Evolutionary conservation across 1,284 basidiomycete species (phyloP), one percentile per base, ranked within the genome.

Genomic region (Thecaphora thlaspeos): DNA sequence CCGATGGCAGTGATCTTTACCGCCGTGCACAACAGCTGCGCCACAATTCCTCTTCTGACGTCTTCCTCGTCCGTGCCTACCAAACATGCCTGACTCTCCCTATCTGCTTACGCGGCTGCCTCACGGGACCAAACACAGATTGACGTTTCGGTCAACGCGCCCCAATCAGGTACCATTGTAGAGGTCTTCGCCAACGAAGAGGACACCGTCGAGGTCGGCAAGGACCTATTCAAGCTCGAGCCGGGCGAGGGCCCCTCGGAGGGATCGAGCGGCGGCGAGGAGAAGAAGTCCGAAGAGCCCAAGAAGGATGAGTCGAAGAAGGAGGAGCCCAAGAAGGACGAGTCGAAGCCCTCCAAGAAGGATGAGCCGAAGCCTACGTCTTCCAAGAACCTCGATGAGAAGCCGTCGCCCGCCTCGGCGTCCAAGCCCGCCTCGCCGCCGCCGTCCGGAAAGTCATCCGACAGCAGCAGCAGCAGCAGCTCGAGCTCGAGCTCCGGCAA

Each of bases 91-190:
- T n/a, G n/a, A n/a, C n/a, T 34, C 17, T 34, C 32, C 32, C 32
- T 10, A 17, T 34, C 10, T 34, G 32, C 32, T 34, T 10, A 34
- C n/a, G n/a, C n/a, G n/a, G n/a, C n/a, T n/a, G n/a, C n/a, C n/a
- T n/a, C n/a, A n/a, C n/a, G n/a, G n/a, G n/a, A n/a, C n/a, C n/a
- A n/a, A n/a, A n/a, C n/a, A 14, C 76, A 94, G 91, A 97, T 97
- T 72, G 94, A 98, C 79, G 91, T 98, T 41, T 88, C 91, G 10
- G 94, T 98, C 58, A 98, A 97, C 78, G 90, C 94, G 12, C 90
- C 94, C 17, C 82, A 85, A 72, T 84, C 91, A 11, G 94, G 94
- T 26, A 93, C 84, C 53, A 92, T 98, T 69, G 84, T 87, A 21
- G 89, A 96, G 79, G 81, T 90, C 26, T 85, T 94, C 41, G 92